Evolutionary conservation across 192 early-diverging fungal species (phyloP).

Genomic region (Podila verticillata): DNA sequence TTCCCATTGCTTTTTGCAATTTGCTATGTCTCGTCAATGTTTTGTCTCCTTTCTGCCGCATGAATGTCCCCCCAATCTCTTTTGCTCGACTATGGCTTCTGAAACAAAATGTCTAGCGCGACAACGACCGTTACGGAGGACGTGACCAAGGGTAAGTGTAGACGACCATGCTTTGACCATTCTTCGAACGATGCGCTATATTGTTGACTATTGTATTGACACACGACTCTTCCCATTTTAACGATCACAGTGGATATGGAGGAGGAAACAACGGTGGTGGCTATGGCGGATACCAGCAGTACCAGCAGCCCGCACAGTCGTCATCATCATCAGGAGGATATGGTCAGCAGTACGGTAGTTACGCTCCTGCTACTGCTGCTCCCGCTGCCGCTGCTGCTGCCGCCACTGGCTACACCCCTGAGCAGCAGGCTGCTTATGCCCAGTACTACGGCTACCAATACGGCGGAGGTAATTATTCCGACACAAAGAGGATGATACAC

Average conservation of each 20-base stretch:
- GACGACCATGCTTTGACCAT: not conserved
- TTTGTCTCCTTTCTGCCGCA: constrained; percentile 3
- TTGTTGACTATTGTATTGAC: no score
- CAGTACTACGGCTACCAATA: constrained; percentile 50
- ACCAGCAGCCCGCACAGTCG: constrained; percentile 22
- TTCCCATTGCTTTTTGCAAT: not conserved
- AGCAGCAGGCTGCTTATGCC: constrained; percentile 51
- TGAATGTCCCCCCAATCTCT: constrained; percentile 14
- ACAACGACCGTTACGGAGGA: constrained; percentile 44
- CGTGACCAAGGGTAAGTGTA: constrained; percentile 44
- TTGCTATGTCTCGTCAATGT: not conserved
- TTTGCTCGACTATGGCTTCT: constrained; percentile 9
- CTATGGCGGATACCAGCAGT: constrained; percentile 28
- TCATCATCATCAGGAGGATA: constrained; percentile 23
- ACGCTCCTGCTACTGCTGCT: constrained; percentile 25
- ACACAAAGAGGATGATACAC: not conserved
- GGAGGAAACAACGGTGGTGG: constrained; percentile 17
- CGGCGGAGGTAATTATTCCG: constrained; percentile 12
- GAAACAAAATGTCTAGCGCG: constrained; percentile 33
- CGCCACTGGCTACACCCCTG: constrained; percentile 38
- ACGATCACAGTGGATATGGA: constrained; percentile 40
- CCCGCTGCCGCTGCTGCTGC: constrained; percentile 8
- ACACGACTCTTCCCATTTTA: not conserved
- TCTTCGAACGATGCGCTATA: no score
- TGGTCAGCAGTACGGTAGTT: constrained; percentile 42